phyloP scores from a whole-genome alignment of 441 rosid genomes.

The Viola pubescens region DNA sequence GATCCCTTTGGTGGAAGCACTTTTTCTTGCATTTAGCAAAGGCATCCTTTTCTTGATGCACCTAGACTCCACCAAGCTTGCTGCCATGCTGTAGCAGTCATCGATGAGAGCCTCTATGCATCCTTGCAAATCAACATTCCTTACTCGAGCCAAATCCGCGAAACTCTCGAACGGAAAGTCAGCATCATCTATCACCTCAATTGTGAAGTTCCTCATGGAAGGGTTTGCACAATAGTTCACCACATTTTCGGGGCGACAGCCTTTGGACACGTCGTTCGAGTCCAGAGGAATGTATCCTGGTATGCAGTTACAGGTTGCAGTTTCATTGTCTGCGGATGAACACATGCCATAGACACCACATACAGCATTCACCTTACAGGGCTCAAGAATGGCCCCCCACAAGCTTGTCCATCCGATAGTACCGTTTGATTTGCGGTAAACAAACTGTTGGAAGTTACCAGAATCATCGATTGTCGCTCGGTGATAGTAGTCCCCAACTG shows the following conservation, averaged over 20 bases:
- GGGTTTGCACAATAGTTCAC: constrained; percentile 23
- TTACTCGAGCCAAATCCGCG: constrained; percentile 18
- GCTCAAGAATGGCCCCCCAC: constrained; percentile 23
- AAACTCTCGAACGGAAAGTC: constrained; percentile 16
- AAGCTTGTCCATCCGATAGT: constrained; percentile 18
- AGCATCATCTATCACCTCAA: constrained; percentile 20
- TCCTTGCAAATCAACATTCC: constrained; percentile 17
- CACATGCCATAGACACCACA: constrained; percentile 29
- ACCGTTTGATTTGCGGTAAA: constrained; percentile 16
- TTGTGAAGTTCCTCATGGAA: constrained; percentile 16
- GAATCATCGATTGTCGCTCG: constrained; percentile 21
- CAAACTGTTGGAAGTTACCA: constrained; percentile 23
- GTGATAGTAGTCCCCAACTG: constrained; percentile 19
- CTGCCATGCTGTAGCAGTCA: constrained; percentile 25
- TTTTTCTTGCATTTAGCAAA: constrained; percentile 21
- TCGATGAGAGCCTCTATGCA: constrained; percentile 25
- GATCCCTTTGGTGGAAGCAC: constrained; percentile 19
- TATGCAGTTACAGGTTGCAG: constrained; percentile 19
- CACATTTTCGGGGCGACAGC: constrained; percentile 24
- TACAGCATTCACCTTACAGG: constrained; percentile 20
- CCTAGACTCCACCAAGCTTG: constrained; percentile 15
- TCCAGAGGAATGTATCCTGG: constrained; percentile 26
- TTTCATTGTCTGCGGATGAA: constrained; percentile 19
- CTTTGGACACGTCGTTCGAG: constrained; percentile 16
- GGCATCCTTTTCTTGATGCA: constrained; percentile 25